Evolutionary conservation across 768 basidiomycete genomes (phyloP).

Genomic region (Favolaschia claudopus): DNA sequence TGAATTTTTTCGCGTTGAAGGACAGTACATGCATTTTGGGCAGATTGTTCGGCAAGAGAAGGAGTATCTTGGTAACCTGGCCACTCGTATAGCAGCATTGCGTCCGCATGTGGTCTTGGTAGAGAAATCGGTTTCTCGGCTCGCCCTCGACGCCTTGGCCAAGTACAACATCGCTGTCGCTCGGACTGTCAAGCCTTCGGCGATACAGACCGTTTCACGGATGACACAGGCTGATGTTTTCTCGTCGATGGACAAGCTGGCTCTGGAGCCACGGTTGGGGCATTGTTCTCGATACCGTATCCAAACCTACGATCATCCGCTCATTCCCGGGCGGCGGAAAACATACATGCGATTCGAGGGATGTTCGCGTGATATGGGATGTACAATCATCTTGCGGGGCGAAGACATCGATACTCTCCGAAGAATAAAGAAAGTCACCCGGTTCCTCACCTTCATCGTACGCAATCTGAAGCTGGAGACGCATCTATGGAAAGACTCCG

Average conservation of each 20-base stretch:
- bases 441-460: slow-evolving; percentile 91
- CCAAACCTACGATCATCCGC: slow-evolving; percentile 92
- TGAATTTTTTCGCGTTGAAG: slow-evolving; percentile 92
- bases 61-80: slow-evolving; percentile 89
- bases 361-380: slow-evolving; percentile 91
- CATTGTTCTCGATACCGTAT: slow-evolving; percentile 87
- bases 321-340: slow-evolving; percentile 95
- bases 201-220: slow-evolving; percentile 86
- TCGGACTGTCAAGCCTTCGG: slow-evolving; percentile 85
- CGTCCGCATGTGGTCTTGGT: slow-evolving; percentile 93
- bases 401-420: slow-evolving; percentile 81
- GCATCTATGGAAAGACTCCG: slow-evolving; percentile 90
- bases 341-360: slow-evolving; percentile 99
- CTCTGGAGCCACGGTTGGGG: slow-evolving; percentile 87
- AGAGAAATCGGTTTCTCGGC: slow-evolving; percentile 88
- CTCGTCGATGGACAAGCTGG: slow-evolving; percentile 94
- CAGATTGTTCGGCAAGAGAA: slow-evolving; percentile 92
- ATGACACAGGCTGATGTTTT: slow-evolving; percentile 96
- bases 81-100: slow-evolving; percentile 87
- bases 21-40: slow-evolving; percentile 92
- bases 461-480: slow-evolving; percentile 95
- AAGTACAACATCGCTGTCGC: slow-evolving; percentile 91
- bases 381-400: slow-evolving; percentile 91
- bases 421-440: slow-evolving; percentile 90
- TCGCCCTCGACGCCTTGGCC: slow-evolving; percentile 88